Evolutionary conservation across 345 rosid genomes (phyloP).

Genomic region (Kandelia obovata): DNA sequence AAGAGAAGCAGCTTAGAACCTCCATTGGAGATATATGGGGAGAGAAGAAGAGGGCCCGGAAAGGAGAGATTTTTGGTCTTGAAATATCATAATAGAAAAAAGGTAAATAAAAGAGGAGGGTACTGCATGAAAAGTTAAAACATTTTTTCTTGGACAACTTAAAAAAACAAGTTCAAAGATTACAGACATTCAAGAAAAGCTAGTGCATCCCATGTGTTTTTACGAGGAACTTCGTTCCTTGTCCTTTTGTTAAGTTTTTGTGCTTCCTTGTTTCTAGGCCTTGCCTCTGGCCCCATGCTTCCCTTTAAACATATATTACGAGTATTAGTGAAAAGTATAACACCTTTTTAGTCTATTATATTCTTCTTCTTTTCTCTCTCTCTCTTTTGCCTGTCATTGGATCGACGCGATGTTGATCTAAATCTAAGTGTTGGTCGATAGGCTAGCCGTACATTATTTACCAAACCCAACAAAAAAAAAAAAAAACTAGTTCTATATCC

Average conservation of each 20-base stretch:
- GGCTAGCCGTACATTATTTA: no score
- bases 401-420: background rate
- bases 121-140: background rate
- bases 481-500: no score
- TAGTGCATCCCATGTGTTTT: slow-evolving; percentile 8
- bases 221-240: slow-evolving; percentile 11
- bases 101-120: background rate
- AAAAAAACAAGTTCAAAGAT: background rate
- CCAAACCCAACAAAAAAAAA: no score
- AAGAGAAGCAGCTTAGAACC: slow-evolving; percentile 8
- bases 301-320: slow-evolving; percentile 3
- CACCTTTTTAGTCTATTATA: slow-evolving; percentile 3
- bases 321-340: slow-evolving; percentile 16
- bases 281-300: slow-evolving; percentile 13
- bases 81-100: background rate
- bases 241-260: slow-evolving; percentile 14
- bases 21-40: slow-evolving; percentile 11
- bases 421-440: no score
- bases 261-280: slow-evolving; percentile 30
- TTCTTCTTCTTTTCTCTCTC: background rate
- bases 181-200: slow-evolving; percentile 4
- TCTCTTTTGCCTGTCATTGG: background rate
- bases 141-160: no score
- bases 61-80: slow-evolving; percentile 22
- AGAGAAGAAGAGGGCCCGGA: slow-evolving; percentile 13